Percentiles rank a stretch among this genome's conserved stretches.
phyloP scores from a whole-genome alignment of 2,329 filamentous ascomycete species.

The Domatiomyces catenatus region DNA sequence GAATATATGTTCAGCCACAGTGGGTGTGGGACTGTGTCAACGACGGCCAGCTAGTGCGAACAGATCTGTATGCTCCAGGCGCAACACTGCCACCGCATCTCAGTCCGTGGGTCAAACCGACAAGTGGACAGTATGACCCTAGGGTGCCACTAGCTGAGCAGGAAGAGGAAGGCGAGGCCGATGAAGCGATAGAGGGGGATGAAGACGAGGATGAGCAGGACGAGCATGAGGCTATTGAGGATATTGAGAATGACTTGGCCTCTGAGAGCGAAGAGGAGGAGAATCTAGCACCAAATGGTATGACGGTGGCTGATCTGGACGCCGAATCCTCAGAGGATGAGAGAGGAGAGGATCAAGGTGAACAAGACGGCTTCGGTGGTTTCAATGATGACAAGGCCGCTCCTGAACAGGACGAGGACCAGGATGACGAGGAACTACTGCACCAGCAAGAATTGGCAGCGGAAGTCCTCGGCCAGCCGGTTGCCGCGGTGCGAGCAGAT shows the following conservation, averaged over 20 bases:
- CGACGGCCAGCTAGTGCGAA: slow-evolving; percentile 70
- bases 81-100: slow-evolving; percentile 83
- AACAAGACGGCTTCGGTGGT: slow-evolving; percentile 32
- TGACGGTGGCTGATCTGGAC: slow-evolving; percentile 30
- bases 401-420: slow-evolving; percentile 37
- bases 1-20: slow-evolving; percentile 88
- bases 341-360: slow-evolving; percentile 33
- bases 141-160: slow-evolving; percentile 73
- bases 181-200: slow-evolving; percentile 38
- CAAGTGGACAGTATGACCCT: slow-evolving; percentile 80
- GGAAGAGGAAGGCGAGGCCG: slow-evolving; percentile 71
- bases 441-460: slow-evolving; percentile 87
- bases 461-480: slow-evolving; percentile 58
- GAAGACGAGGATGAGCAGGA: slow-evolving; percentile 24
- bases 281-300: slow-evolving; percentile 30
- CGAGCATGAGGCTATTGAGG: slow-evolving; percentile 23
- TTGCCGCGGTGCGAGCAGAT: slow-evolving; percentile 32
- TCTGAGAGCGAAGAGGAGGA: slow-evolving; percentile 32
- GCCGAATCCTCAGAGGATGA: slow-evolving; percentile 35
- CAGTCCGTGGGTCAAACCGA: slow-evolving; percentile 84
- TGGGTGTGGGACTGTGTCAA: slow-evolving; percentile 99
- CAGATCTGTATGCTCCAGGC: slow-evolving; percentile 79
- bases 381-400: slow-evolving; percentile 39
- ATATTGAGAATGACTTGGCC: slow-evolving; percentile 18
- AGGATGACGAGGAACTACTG: slow-evolving; percentile 46